Evolutionary conservation across 2,329 filamentous ascomycete species (phyloP), one percentile per base, ranked within the genome.

Genomic region (Emericellopsis cladophorae): DNA sequence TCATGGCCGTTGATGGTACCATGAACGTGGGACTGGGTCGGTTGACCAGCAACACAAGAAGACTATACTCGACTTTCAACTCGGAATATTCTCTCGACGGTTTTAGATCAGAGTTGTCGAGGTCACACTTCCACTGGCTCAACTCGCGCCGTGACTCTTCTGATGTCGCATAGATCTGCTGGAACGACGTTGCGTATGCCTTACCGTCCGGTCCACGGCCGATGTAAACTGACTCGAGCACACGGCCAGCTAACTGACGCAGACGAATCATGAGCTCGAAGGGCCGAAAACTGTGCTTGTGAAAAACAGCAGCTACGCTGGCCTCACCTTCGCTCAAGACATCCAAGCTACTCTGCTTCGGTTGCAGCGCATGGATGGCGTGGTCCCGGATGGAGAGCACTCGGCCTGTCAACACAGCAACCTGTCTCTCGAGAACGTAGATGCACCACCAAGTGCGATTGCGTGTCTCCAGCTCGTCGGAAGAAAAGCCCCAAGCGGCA

Each of bases 141-240:
- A 51, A 37, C 5, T 48, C 45, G 16, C 33, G 32, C 7, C 45
- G 48, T 4, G 45, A 33, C 18, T 45, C 40, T 14, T 52, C 46
- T 6, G 47, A 47, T 22, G 42, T 39, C 36, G 36, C 36, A 18
- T 48, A 50, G 2, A 53, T 53, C 11, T 51, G 40, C 18, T 52
- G 48, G 16, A 52, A 52, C 1, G 48, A 45, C 2, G 48, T 48
- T 11, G 43, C 41, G 1, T 48, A 40, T 4, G 47, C 44, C 29
- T 42, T 42, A 6, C 50, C 49, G 29, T 52, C 48, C 1, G 50
- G 41, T 1, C 45, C 47, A 15, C 51, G 45, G 4, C 45, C 51
- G 9, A 53, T 53, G 11, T 51, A 53, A 3, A 53, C 40, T 3
- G 50, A 53, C 18, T 53, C 51, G 4, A 52, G 46, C 8, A 53